Percentiles rank a stretch among this genome's conserved stretches.
Evolutionary conservation across 139 green algal species (phyloP).

Genomic region (Penium margaritaceum): DNA sequence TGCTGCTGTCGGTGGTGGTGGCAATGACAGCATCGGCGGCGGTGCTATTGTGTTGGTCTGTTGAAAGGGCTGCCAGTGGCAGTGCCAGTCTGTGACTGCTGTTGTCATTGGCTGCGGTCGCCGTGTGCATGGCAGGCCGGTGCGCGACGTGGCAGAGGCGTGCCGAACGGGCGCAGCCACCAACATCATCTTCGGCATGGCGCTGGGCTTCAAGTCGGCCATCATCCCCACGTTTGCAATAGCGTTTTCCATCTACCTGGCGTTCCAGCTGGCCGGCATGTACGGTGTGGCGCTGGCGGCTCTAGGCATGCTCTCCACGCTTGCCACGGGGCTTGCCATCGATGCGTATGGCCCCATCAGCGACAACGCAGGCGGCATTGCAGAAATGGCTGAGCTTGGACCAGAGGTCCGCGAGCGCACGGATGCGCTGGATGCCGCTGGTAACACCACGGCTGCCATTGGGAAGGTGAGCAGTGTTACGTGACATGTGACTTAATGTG

Average conservation of each 20-base stretch:
- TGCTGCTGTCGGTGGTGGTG: too few relatives aligned
- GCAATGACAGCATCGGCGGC: too few relatives aligned
- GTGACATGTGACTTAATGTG: too few relatives aligned
- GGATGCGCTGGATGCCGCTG: slow-evolving; percentile 59
- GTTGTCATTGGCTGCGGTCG: too few relatives aligned
- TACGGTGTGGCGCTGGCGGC: slow-evolving; percentile 89
- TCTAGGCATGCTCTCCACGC: slow-evolving; percentile 87
- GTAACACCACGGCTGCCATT: slow-evolving; percentile 69
- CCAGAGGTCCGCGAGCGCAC: slow-evolving; percentile 46
- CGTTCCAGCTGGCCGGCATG: slow-evolving; percentile 72
- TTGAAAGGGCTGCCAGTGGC: too few relatives aligned
- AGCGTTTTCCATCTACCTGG: slow-evolving; percentile 76
- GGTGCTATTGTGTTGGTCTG: too few relatives aligned
- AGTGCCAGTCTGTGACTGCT: too few relatives aligned
- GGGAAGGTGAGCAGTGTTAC: slow-evolving; percentile 56
- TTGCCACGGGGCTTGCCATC: slow-evolving; percentile 85
- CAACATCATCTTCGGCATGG: slow-evolving; percentile 95
- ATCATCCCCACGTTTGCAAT: slow-evolving; percentile 86
- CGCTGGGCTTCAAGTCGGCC: slow-evolving; percentile 88
- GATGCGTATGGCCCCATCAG: slow-evolving; percentile 72
- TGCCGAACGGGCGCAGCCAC: slow-evolving; percentile 90
- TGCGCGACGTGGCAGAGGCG: slow-evolving; percentile 81
- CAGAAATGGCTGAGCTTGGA: slow-evolving; percentile 55
- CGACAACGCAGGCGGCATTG: slow-evolving; percentile 72
- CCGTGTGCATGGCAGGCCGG: slow-evolving; percentile 13